Evolutionary conservation across 1,284 basidiomycete genomes (phyloP), one percentile per base, ranked within the genome.

Genomic region (Trichosporon sp.): DNA sequence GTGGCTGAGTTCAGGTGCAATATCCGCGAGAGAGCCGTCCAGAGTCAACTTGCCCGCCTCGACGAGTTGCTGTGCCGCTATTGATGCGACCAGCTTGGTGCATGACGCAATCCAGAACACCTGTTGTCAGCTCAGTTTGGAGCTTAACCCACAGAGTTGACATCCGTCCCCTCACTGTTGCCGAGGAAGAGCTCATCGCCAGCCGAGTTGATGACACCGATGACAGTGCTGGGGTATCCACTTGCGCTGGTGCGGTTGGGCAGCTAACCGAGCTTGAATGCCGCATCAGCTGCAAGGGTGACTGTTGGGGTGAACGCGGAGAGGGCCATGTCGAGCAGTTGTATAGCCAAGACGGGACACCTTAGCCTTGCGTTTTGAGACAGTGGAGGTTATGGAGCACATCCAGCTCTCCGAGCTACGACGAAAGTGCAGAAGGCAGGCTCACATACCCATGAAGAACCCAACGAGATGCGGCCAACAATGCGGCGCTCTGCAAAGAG

Each of bases 1-100:
- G 21, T 12, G 12, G 21, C 64, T 27, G 12, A 78, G 68, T 35
- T 75, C 73, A 31, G 76, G 75, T 2, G 73, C 27, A 58, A 75
- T 47, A 3, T 64, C 53, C 13, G 65, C 72, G 23, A 77, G 70
- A 8, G 65, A 64, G 27, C 72, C 71, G 38, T 78, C 72, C 1
- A 78, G 73, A 15, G 60, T 38, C 64, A 78, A 51, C 63, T 75
- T 75, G 27, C 72, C 75, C 38, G 72, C 68, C 47, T 78, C 77
- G 32, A 76, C 76, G 8, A 75, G 71, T 69, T 78, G 77, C 18
- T 77, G 68, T n/a, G 71, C 72, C 11, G 66, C 63, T 8, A 68
- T 53, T 35, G 63, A 47, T 1, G 62, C 38, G 21, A 68, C 27
- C 15, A 68, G 67, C 56, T 68, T 68, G 63, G 63, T 44, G 63